Base-by-base conservation (phyloP, 345 rosid genomes). In the Populus nigra region DNA sequence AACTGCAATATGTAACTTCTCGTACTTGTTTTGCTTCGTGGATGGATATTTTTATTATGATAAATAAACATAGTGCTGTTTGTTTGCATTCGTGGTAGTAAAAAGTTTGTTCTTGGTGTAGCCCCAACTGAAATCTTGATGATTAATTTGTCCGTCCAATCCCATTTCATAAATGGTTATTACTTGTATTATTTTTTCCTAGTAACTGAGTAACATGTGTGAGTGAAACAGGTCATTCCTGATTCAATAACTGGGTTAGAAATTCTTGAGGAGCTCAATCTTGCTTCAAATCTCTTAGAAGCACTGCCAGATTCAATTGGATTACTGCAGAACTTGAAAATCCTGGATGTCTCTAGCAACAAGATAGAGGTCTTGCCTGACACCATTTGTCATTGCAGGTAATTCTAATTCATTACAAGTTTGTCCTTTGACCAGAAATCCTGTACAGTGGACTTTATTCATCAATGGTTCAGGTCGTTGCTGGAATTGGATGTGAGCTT, bases 301-400 rank as follows among this genome's bases (percentile, higher is more conserved):
- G 82, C 83, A 3, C 85, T 96, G 41, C 99, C 99, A 2, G 97
- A 93, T 83, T 96, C 99, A 1, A 85, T 96, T 69, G 98, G 97
- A 49, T 82, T 91, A 81, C 76, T 96, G 66, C 73, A 80, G 1
- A 92, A 90, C 68, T 75, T 93, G 87, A 96, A 92, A 83, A 78
- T 87, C 68, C 82, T 96, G 62, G 77, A 93, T 73, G 93, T 84
- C 66, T 91, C 97, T 3, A 83, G 91, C 83, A 96, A 93, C 84
- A 93, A 93, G 85, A 89, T 96, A 61, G 83, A 77, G 69, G 76
- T 87, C 45, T 83, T 96, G 75, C 97, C 99, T 1, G 97, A 94
- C 73, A 78, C 91, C 72, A 88, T 92, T 76, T 88, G 89, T 67
- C 84, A 86, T 43, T 96, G 99, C 91, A 89, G 94, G 99, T 89